A percentile compares a stretch with the other conserved stretches of the same genome.
Conservation (phyloP, 768 basidiomycete genomes). For the Xerocomus brunneocitrinus region DNA sequence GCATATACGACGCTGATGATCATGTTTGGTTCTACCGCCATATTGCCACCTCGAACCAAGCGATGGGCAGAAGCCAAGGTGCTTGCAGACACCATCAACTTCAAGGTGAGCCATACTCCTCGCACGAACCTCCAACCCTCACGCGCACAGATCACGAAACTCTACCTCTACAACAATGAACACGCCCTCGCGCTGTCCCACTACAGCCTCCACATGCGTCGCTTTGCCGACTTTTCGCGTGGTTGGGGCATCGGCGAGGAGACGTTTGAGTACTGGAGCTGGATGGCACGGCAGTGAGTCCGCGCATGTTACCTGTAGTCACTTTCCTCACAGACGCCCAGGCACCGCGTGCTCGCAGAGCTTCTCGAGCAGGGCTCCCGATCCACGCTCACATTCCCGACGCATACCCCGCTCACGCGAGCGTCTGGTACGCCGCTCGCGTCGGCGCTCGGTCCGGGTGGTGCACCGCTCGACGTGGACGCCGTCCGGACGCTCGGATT, state of each 20-base stretch:
- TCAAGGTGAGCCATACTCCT: constrained; percentile 56
- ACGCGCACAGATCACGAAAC: constrained; percentile 66
- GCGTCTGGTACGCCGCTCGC: constrained; percentile 25
- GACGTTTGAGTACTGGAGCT: constrained; percentile 97
- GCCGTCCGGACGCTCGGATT: constrained; percentile 58
- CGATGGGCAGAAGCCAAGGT: constrained; percentile 99
- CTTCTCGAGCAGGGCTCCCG: constrained; percentile 78
- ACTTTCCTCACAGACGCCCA: constrained; percentile 24
- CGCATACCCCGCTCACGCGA: constrained; percentile 42
- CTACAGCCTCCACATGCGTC: constrained; percentile 79
- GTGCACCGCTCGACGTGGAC: constrained; percentile 46
- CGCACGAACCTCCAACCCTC: not conserved
- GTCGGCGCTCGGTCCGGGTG: constrained; percentile 13
- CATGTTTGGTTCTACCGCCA: constrained; percentile 86
- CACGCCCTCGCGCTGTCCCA: constrained; percentile 75
- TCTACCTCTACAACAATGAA: constrained; percentile 90
- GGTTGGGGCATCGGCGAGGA: constrained; percentile 97
- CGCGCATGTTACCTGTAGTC: not conserved
- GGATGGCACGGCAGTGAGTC: constrained; percentile 86
- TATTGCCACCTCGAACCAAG: constrained; percentile 88
- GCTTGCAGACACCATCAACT: constrained; percentile 85
- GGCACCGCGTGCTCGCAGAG: constrained; percentile 88
- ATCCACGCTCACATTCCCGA: constrained; percentile 58
- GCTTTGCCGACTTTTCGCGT: constrained; percentile 80
- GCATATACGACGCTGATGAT: constrained; percentile 78